phyloP scores from a whole-genome alignment of 768 basidiomycete species.

The Tulasnella sp. region DNA sequence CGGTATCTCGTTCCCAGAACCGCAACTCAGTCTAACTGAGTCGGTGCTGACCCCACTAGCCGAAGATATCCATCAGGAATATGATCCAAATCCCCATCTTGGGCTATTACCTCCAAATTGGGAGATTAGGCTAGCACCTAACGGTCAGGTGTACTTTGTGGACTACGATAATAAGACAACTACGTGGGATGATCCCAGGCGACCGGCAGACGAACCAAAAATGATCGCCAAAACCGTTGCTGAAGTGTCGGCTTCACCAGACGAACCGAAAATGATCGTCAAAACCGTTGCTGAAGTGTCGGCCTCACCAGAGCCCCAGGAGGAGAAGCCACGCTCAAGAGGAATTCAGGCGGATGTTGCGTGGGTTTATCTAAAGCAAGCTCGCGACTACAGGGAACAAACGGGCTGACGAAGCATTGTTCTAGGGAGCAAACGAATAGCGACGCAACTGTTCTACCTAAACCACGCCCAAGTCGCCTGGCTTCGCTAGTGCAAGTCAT shows the following conservation, averaged over 20 bases:
- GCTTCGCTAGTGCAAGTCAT: neutral
- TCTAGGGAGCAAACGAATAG: neutral
- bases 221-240: neutral
- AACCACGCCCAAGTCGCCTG: neutral
- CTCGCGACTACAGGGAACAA: no score
- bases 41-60: no score
- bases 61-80: no score
- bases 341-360: no score
- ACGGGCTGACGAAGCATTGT: neutral
- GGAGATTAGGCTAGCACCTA: slow-evolving; percentile 99
- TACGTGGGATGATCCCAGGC: slow-evolving; percentile 97
- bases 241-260: neutral
- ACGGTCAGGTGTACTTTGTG: slow-evolving; percentile 97
- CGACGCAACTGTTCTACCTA: no score
- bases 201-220: slow-evolving; percentile 61
- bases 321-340: no score
- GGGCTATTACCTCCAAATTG: slow-evolving; percentile 95
- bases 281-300: no score
- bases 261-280: no score
- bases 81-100: slow-evolving; percentile 52
- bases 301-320: no score
- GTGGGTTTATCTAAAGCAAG: no score
- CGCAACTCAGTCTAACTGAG: no score
- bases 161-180: slow-evolving; percentile 99
- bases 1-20: no score